Evolutionary conservation across 2,329 filamentous ascomycete species (phyloP).

Genomic region (Neofusicoccum sp.): DNA sequence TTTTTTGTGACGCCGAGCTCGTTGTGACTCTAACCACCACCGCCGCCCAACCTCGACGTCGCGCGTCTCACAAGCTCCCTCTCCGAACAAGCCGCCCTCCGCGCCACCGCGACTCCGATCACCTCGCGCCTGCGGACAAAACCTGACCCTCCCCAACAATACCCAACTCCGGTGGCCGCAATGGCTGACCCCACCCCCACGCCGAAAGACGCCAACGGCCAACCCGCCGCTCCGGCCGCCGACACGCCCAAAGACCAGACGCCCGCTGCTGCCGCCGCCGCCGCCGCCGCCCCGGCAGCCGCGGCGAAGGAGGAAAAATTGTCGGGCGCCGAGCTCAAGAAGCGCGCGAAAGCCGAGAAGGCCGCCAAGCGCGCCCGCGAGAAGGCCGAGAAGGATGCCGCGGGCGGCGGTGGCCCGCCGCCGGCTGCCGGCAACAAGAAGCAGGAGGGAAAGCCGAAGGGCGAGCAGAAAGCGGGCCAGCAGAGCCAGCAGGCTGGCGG

Average conservation of each 20-base stretch:
- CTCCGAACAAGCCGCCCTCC: not conserved
- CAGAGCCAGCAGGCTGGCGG: constrained; percentile 35
- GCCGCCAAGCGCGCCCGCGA: constrained; percentile 74
- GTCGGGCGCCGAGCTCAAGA: constrained; percentile 79
- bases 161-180: constrained; percentile 2
- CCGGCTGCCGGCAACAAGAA: constrained; percentile 33
- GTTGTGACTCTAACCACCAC: constrained; percentile 11
- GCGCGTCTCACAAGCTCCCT: not conserved
- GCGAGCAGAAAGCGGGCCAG: constrained; percentile 33
- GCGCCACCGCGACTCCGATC: not conserved
- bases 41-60: not conserved
- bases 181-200: constrained; percentile 15
- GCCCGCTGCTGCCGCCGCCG: not conserved
- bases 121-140: not conserved
- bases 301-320: constrained; percentile 50
- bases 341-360: constrained; percentile 87
- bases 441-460: constrained; percentile 39
- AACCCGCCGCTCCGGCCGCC: not conserved
- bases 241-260: constrained; percentile 5
- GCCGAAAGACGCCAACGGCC: constrained; percentile 7
- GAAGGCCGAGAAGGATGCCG: constrained; percentile 50
- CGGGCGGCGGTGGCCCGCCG: constrained; percentile 29
- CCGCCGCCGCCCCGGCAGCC: constrained; percentile 1
- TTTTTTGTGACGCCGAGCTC: constrained; percentile 3
- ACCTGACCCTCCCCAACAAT: not conserved